Evolutionary conservation across 106 monocot genomes (phyloP), one percentile per base, ranked within the genome.

Genomic region (Dioscorea zingiberensis): DNA sequence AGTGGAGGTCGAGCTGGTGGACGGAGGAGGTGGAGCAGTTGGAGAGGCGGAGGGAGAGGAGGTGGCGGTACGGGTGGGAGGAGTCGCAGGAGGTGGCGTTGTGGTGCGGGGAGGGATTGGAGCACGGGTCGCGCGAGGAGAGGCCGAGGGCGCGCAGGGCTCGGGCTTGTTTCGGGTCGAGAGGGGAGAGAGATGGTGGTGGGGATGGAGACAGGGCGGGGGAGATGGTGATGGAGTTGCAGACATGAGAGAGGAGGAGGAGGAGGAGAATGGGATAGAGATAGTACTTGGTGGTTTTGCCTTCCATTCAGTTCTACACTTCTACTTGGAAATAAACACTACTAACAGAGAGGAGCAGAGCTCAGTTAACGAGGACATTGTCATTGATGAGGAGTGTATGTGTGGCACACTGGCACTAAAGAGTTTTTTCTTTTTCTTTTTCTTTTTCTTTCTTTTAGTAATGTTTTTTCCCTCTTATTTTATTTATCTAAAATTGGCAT

Each of bases 21-120:
- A 78, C 63, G 66, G 77, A 60, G 63, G 76, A 65, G 15, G 84
- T 27, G 54, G 90, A 87, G 80, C 94, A 94, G 94, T 89, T 76
- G 63, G 75, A 19, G 62, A 79, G 76, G 65, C 66, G 16, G 59
- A 80, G 79, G 47, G 77, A 47, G 71, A 71, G 1, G 70, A 75
- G 66, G 75, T 80, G 89, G 64, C 81, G 79, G 84, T 84, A 85
- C 1, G 81, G 84, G 24, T 78, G 1, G 61, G 75, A 47, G 57
- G 68, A 57, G 81, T 89, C 89, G 76, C 84, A 85, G 68, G 68
- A 28, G 62, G 88, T 79, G 76, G 64, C 70, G 78, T 78, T 81
- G 77, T 74, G 47, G 66, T 46, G 70, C 13, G 78, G 73, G 5
- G 75, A 55, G 21, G 87, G 80, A 48, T 72, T 60, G 45, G 74